phyloP scores from a whole-genome alignment of 345 rosid genomes.

The Noccaea bulbosa region DNA sequence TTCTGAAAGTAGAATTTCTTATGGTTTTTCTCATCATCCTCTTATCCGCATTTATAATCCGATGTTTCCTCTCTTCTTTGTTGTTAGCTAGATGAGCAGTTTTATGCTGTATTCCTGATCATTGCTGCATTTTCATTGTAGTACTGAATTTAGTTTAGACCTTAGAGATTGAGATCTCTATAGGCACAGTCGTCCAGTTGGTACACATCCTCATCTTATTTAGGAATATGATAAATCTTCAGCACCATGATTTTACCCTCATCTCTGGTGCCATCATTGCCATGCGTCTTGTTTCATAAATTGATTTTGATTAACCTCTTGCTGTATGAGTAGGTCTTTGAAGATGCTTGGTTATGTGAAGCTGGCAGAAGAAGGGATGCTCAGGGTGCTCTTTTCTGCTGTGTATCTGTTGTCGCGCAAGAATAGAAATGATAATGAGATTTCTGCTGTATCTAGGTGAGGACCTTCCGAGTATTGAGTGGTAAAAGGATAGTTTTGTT shows the following conservation, averaged over 20 bases:
- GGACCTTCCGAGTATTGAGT: slow-evolving; percentile 34
- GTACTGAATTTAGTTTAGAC: slow-evolving; percentile 27
- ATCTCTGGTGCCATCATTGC: slow-evolving; percentile 22
- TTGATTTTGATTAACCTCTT: slow-evolving; percentile 22
- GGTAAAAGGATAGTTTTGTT: slow-evolving; percentile 29
- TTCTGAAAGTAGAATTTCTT: not conserved
- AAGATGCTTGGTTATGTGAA: slow-evolving; percentile 75
- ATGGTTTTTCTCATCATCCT: slow-evolving; percentile 17
- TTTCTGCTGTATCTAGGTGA: slow-evolving; percentile 89
- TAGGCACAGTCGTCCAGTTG: slow-evolving; percentile 18
- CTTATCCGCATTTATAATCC: slow-evolving; percentile 15
- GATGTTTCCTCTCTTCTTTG: slow-evolving; percentile 7
- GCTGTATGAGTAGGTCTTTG: slow-evolving; percentile 69
- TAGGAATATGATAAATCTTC: slow-evolving; percentile 24
- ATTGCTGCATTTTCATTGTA: slow-evolving; percentile 24
- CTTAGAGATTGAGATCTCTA: slow-evolving; percentile 25
- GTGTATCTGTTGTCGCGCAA: slow-evolving; percentile 70
- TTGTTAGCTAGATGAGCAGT: slow-evolving; percentile 9
- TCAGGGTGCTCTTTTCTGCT: slow-evolving; percentile 78
- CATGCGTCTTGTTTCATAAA: slow-evolving; percentile 18
- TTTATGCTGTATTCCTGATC: slow-evolving; percentile 15
- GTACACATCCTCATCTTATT: slow-evolving; percentile 12
- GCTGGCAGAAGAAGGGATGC: slow-evolving; percentile 91
- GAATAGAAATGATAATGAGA: slow-evolving; percentile 71
- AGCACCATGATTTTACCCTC: slow-evolving; percentile 23